Base-by-base conservation (phyloP, 305 asterid genomes). In the Fraxinus sp. region DNA sequence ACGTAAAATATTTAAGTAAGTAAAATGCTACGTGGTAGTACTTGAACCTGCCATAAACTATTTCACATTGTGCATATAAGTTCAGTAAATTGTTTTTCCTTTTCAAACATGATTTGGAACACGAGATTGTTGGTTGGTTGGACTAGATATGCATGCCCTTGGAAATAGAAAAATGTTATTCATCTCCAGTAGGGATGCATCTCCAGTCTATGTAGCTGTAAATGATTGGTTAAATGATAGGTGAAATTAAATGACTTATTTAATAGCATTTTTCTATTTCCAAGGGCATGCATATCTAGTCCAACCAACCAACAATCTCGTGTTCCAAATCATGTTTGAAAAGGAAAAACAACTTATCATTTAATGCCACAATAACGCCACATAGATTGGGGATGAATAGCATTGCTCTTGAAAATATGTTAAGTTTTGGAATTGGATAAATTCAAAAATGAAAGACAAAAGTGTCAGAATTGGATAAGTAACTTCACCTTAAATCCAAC, bases 21-120 rank as follows among this genome's bases (percentile, higher is more conserved):
- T 13, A 46, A 46, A 55, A 49, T 64, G 89, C 86, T 85, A 83
- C 89, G 88, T 84, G 77, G 85, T 55, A 57, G 14, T 13, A 5
- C 57, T 4, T 39, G 36, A 55, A 79, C 76, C 88, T 82, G 3
- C 32, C 32, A 28, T 28, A 28, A 28, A 52, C 64, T 4, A 52
- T 52, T 52, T 52, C 64, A 52, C 7, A 18, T 52, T 52, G 22
- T 52, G 24, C 22, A 16, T 16, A 52, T n/a, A n/a, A 52, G 64
- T 52, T 16, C 22, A 16, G 18, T 16, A 52, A 52, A 52, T 5
- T 16, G 62, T 46, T 46, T 46, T 13, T 0, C 57, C 18, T 46
- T 46, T 10, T 46, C 18, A 46, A 13, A 43, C n/a, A 11, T 43
- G n/a, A 43, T 43, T 43, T 43, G n/a, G 57, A 46, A 46, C 6